Conservation (phyloP, 2,329 filamentous ascomycete genomes). For the Calonectria pteridis region DNA sequence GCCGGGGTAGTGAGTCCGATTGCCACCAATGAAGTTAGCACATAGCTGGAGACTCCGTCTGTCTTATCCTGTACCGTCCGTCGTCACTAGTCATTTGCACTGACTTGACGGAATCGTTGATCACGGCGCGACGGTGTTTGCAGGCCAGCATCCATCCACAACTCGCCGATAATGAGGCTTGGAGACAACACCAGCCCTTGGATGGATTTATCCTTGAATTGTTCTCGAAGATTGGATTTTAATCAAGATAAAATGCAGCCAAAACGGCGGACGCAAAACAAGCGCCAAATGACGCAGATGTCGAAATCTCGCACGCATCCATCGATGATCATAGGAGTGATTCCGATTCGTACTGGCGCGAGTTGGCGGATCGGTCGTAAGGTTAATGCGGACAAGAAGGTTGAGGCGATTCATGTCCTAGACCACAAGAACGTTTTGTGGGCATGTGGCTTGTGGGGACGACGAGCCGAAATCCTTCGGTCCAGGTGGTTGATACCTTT, state of each 20-base stretch:
- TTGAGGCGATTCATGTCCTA: slow-evolving; percentile 29
- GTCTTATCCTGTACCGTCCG: background rate
- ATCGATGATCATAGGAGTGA: slow-evolving; percentile 33
- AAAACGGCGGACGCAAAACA: slow-evolving; percentile 4
- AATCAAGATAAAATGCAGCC: background rate
- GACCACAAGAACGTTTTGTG: slow-evolving; percentile 9
- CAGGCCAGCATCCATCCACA: slow-evolving; percentile 4
- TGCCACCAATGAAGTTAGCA: background rate
- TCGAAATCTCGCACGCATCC: slow-evolving; percentile 28
- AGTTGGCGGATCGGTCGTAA: slow-evolving; percentile 33
- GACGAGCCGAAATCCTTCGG: slow-evolving; percentile 36
- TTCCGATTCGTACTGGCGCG: slow-evolving; percentile 42
- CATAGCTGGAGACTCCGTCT: background rate
- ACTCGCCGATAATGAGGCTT: background rate
- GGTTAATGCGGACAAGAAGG: slow-evolving; percentile 30
- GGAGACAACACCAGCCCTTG: background rate
- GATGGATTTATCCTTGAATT: background rate
- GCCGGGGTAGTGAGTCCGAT: background rate
- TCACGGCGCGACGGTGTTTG: background rate
- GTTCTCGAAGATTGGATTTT: background rate
- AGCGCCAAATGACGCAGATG: slow-evolving; percentile 28
- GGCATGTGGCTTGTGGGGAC: slow-evolving; percentile 35
- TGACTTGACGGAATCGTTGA: background rate
- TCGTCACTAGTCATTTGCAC: background rate
- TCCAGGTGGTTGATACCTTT: slow-evolving; percentile 18